Conservation (phyloP, 2,329 filamentous ascomycete species). For the Phialophora macrospora region DNA sequence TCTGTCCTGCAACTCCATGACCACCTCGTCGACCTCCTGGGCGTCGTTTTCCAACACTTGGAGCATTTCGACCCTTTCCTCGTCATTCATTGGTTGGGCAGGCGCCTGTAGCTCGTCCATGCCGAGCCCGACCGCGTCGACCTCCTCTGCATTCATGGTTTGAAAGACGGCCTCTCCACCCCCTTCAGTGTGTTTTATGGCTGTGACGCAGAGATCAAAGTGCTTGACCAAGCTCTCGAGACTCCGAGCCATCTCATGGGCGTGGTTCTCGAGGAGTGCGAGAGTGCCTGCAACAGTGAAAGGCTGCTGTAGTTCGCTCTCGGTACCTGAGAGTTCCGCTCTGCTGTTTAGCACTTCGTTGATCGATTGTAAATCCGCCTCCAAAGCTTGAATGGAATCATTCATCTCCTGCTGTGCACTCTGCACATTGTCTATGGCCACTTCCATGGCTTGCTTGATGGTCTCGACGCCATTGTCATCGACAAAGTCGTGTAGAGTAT, state of each 20-base stretch:
- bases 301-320: constrained; percentile 42
- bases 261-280: constrained; percentile 71
- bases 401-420: constrained; percentile 63
- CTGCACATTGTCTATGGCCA: constrained; percentile 65
- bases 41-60: constrained; percentile 68
- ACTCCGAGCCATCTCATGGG: constrained; percentile 79
- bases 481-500: constrained; percentile 69
- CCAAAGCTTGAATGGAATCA: constrained; percentile 67
- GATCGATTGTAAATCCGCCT: constrained; percentile 71
- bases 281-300: constrained; percentile 60
- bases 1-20: constrained; percentile 72
- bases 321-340: constrained; percentile 38
- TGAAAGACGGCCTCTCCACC: constrained; percentile 71
- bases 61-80: constrained; percentile 82
- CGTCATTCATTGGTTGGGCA: constrained; percentile 72
- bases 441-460: constrained; percentile 61
- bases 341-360: constrained; percentile 58
- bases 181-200: constrained; percentile 86
- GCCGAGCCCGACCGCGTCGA: constrained; percentile 54
- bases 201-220: constrained; percentile 91
- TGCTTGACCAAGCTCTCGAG: constrained; percentile 82
- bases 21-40: constrained; percentile 65
- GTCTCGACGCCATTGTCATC: constrained; percentile 66
- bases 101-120: constrained; percentile 48
- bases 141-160: constrained; percentile 61